A percentile compares a stretch with the other conserved stretches of the same genome.
Conservation (phyloP, 305 asterid genomes). For the Fraxinus floribunda region DNA sequence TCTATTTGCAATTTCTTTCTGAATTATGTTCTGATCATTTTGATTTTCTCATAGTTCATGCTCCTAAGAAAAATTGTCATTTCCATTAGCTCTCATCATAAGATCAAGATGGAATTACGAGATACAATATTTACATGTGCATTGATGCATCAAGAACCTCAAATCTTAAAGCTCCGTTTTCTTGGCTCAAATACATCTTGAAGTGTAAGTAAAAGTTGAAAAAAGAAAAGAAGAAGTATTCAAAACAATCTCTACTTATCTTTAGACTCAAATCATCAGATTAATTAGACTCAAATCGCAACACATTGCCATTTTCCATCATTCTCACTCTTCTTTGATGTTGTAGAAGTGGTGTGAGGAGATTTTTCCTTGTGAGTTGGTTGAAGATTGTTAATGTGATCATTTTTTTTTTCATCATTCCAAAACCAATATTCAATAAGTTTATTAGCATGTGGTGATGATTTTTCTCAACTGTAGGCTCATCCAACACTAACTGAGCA, state of each 20-base stretch:
- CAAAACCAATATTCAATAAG: neutral
- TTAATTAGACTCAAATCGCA: neutral
- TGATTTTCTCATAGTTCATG: neutral
- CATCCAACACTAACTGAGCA: slow-evolving; percentile 88
- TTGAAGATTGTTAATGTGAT: neutral
- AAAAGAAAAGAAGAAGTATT: neutral
- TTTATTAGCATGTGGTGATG: neutral
- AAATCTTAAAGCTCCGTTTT: neutral
- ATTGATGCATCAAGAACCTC: neutral
- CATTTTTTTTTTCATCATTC: neutral
- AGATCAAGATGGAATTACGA: neutral
- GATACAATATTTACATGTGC: neutral
- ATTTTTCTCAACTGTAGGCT: slow-evolving; percentile 46
- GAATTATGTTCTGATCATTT: neutral
- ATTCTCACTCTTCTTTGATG: too few relatives aligned
- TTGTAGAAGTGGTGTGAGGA: too few relatives aligned
- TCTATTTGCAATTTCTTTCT: neutral
- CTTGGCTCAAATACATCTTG: neutral
- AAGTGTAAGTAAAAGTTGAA: neutral
- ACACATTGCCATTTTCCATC: too few relatives aligned
- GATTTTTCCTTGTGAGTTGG: too few relatives aligned
- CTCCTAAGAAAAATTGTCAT: neutral
- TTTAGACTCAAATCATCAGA: too few relatives aligned
- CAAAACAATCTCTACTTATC: neutral
- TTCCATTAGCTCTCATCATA: neutral